phyloP scores from a whole-genome alignment of 2,329 filamentous ascomycete genomes.

The Trichoderma breve region DNA sequence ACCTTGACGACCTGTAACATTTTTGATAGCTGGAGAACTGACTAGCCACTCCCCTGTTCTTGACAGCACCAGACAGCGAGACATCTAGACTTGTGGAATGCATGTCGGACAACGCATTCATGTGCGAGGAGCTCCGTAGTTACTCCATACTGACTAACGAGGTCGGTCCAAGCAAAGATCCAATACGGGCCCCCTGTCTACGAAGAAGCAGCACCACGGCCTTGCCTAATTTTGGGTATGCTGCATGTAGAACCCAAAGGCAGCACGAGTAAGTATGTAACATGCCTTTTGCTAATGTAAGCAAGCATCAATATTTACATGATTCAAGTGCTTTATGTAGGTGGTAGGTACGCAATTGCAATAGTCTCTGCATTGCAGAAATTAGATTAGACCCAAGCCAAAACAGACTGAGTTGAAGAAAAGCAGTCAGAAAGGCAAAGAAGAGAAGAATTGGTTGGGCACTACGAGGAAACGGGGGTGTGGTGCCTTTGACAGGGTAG shows the following conservation, averaged over 20 bases:
- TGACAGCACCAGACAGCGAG: background rate
- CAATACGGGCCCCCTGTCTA: background rate
- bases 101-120: conserved; percentile 14
- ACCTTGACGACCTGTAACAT: background rate
- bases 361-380: background rate
- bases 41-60: background rate
- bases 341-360: background rate
- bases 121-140: conserved; percentile 8
- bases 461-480: background rate
- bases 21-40: background rate
- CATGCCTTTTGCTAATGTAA: background rate
- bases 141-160: background rate
- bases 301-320: background rate
- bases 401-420: background rate
- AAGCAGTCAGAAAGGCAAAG: background rate
- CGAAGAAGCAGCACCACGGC: background rate
- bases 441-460: background rate
- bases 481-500: background rate
- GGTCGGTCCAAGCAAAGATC: background rate
- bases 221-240: background rate
- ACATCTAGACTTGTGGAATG: background rate
- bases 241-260: background rate
- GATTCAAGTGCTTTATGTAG: background rate
- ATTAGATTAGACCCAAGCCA: background rate
- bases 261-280: background rate